Evolutionary conservation across 805 yeast species (phyloP), one percentile per base, ranked within the genome.

Genomic region (Nakazawaea populi): DNA sequence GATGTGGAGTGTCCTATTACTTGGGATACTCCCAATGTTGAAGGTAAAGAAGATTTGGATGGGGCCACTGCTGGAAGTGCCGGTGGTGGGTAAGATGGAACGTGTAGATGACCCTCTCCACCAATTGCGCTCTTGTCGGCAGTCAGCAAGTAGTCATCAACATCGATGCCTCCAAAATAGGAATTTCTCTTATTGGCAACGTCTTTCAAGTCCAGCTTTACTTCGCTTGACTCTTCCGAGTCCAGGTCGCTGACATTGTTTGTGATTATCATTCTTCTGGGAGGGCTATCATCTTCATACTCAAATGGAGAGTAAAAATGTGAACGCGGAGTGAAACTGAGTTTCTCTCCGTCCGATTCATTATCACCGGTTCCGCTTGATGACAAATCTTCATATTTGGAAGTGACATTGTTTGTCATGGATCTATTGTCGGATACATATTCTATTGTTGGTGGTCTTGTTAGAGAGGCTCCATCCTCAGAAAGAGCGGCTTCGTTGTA

Each of bases 321-420:
- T 2, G 73, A 62, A 46, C 63, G 60, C 2, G 70, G 72, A 6
- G 61, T 62, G 51, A 70, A 70, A 43, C 63, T 64, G 24, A 70
- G 48, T 5, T 56, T 62, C 2, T 59, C 69, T 44, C 60, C 58
- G 1, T 53, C 62, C 14, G 18, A 29, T 6, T 10, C 50, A 27
- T 36, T n/a, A 24, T 35, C 41, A 32, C 44, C 36, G 6, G 36
- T 30, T 42, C 30, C 44, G 14, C 35, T 32, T 24, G 44, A 42
- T 42, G 44, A 42, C 11, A 32, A 14, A 18, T 43, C 31, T 43
- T 43, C 27, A 32, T 14, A 32, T 6, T n/a, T 32, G 9, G 46
- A 32, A n/a, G 37, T 8, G 14, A 34, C 28, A 32, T 31, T 43
- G 12, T 14, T 31, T 6, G 32, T 32, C 28, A 43, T 32, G 6